Percentiles rank a stretch among this genome's conserved stretches.
These are phyloP conservation scores for Aspergillus steynii DNA, from an alignment of 495 filamentous ascomycete species.

Conservation along the genomic window DNA sequence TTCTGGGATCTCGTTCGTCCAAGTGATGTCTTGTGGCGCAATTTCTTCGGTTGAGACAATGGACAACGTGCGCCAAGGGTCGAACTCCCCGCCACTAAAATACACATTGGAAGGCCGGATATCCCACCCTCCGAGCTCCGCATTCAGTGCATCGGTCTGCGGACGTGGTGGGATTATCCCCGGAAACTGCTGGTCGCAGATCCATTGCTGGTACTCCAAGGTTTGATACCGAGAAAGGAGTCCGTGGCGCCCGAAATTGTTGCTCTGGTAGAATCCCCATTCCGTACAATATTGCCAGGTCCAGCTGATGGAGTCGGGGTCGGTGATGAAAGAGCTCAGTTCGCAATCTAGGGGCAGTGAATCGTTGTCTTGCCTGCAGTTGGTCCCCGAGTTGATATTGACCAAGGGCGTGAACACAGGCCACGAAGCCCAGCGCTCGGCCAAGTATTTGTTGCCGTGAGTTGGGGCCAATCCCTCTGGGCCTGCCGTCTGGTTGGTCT, in stretches of 20 bases:
- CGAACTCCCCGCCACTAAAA: conserved; percentile 56
- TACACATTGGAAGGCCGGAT: conserved; percentile 60
- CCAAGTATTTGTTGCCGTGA: conserved; percentile 41
- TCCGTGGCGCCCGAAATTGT: conserved; percentile 49
- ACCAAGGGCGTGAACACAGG: conserved; percentile 40
- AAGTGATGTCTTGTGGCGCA: conserved; percentile 37
- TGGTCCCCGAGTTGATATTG: conserved; percentile 43
- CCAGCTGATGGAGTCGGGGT: conserved; percentile 50
- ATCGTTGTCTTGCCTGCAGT: conserved; percentile 40
- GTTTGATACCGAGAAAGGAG: conserved; percentile 54
- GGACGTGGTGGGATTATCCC: conserved; percentile 47
- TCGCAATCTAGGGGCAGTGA: conserved; percentile 34
- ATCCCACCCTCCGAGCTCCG: conserved; percentile 52
- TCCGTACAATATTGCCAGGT: conserved; percentile 63
- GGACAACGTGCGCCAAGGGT: conserved; percentile 59
- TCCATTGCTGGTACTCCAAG: conserved; percentile 48
- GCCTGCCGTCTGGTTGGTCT: conserved; percentile 24
- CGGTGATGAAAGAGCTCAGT: conserved; percentile 35
- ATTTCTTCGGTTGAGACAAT: conserved; percentile 45
- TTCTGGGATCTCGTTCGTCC: conserved; percentile 43
- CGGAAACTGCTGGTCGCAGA: conserved; percentile 56
- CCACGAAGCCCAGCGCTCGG: conserved; percentile 50
- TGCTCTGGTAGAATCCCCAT: conserved; percentile 57
- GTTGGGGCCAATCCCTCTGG: conserved; percentile 39
- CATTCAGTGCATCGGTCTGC: conserved; percentile 38